A percentile compares a stretch with the other conserved stretches of the same genome.
phyloP scores from a whole-genome alignment of 495 filamentous ascomycete genomes.

The Aspergillus leporis region DNA sequence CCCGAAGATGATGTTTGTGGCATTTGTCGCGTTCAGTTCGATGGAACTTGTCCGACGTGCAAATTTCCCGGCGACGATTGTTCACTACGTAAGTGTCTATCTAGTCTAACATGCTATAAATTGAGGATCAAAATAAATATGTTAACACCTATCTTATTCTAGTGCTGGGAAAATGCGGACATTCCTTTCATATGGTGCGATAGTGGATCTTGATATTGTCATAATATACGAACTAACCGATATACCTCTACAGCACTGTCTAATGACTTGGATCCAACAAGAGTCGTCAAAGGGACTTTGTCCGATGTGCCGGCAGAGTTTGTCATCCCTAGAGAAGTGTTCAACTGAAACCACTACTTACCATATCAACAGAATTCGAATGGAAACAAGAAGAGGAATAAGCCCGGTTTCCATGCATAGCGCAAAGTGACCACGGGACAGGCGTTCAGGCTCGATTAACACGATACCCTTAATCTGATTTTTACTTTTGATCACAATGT shows the following conservation, averaged over 20 bases:
- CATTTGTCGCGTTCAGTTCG: slow-evolving; percentile 97
- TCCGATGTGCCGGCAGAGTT: slow-evolving; percentile 97
- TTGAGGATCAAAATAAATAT: neutral
- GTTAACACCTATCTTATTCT: neutral
- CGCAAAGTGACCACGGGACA: neutral
- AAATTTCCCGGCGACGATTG: slow-evolving; percentile 98
- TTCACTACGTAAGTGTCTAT: slow-evolving; percentile 66
- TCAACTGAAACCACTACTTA: slow-evolving; percentile 23
- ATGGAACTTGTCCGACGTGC: slow-evolving; percentile 96
- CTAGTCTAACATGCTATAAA: neutral
- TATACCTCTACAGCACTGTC: slow-evolving; percentile 72
- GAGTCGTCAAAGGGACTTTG: slow-evolving; percentile 92
- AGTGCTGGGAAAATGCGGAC: slow-evolving; percentile 96
- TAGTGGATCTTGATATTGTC: slow-evolving; percentile 21
- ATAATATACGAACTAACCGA: slow-evolving; percentile 15
- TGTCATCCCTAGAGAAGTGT: slow-evolving; percentile 27
- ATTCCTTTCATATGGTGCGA: slow-evolving; percentile 93
- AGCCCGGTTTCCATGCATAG: slow-evolving; percentile 11
- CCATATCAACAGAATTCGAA: slow-evolving; percentile 60
- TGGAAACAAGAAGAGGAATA: slow-evolving; percentile 56
- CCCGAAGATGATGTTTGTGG: slow-evolving; percentile 97
- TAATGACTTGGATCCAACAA: slow-evolving; percentile 93
- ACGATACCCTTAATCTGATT: slow-evolving; percentile 21
- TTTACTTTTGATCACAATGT: neutral
- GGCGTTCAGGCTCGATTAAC: slow-evolving; percentile 16